phyloP scores from a whole-genome alignment of 129 eudicot species.

The carrot (Daucus carota) region DNA sequence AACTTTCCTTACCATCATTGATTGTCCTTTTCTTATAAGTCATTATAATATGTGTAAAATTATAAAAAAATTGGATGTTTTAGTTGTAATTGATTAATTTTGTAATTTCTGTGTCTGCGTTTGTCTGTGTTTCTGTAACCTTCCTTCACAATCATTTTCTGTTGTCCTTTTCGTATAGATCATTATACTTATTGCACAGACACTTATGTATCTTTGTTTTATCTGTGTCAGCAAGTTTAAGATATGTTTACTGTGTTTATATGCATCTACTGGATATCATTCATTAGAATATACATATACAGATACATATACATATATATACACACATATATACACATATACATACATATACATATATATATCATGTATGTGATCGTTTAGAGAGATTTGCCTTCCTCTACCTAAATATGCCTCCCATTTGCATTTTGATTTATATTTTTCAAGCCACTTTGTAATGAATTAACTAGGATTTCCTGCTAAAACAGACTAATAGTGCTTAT shows the following conservation, averaged over 20 bases:
- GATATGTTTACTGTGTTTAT: no score
- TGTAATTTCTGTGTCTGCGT: not conserved
- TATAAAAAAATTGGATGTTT: not conserved
- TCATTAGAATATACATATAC: no score
- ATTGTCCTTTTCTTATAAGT: not conserved
- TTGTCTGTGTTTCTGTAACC: constrained; percentile 25
- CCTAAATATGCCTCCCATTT: not conserved
- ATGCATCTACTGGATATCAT: no score
- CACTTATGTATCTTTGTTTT: no score
- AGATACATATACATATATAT: no score
- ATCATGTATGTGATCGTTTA: not conserved
- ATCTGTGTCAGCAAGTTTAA: no score
- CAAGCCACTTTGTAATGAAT: not conserved
- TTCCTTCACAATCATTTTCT: not conserved
- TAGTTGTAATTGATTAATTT: not conserved
- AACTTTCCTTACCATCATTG: not conserved
- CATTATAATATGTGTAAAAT: not conserved
- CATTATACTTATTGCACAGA: not conserved
- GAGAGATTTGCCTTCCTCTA: not conserved
- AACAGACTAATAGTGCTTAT: no score
- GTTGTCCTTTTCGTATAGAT: not conserved
- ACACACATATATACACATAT: no score
- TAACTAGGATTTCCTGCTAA: no score
- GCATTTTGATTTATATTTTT: not conserved
- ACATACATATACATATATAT: no score